phyloP scores from a whole-genome alignment of 768 basidiomycete genomes.

The Tricholoma flavovirens region DNA sequence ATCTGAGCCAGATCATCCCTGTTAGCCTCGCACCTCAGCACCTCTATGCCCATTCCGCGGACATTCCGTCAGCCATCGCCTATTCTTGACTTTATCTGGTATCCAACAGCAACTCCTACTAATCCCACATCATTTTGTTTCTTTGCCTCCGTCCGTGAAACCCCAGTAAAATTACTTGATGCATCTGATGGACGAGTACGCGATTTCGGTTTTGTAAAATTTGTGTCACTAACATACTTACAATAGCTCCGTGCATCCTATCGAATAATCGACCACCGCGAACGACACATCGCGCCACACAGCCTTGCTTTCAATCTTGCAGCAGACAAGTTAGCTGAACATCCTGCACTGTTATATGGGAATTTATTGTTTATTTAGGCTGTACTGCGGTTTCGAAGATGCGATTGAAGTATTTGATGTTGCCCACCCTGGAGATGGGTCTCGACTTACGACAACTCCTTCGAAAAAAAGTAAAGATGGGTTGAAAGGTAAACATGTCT shows the following conservation, averaged over 20 bases:
- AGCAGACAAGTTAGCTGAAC: constrained; percentile 48
- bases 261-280: constrained; percentile 88
- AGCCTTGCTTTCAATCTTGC: constrained; percentile 71
- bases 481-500: constrained; percentile 62
- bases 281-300: constrained; percentile 84
- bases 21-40: background rate
- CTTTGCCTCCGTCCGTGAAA: constrained; percentile 75
- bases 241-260: constrained; percentile 87
- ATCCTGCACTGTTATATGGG: background rate
- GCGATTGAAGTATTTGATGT: constrained; percentile 24
- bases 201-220: background rate
- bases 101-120: constrained; percentile 60
- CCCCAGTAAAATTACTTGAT: constrained; percentile 81
- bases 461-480: constrained; percentile 52
- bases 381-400: constrained; percentile 25
- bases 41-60: constrained; percentile 8
- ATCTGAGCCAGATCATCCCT: background rate
- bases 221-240: background rate
- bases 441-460: constrained; percentile 18
- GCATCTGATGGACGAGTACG: constrained; percentile 69
- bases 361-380: constrained; percentile 25
- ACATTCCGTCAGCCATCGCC: constrained; percentile 55
- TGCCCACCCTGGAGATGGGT: constrained; percentile 18
- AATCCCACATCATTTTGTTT: constrained; percentile 75
- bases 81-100: constrained; percentile 81